Conservation (phyloP, 2,329 filamentous ascomycete genomes). For the Cytospora piceae region DNA sequence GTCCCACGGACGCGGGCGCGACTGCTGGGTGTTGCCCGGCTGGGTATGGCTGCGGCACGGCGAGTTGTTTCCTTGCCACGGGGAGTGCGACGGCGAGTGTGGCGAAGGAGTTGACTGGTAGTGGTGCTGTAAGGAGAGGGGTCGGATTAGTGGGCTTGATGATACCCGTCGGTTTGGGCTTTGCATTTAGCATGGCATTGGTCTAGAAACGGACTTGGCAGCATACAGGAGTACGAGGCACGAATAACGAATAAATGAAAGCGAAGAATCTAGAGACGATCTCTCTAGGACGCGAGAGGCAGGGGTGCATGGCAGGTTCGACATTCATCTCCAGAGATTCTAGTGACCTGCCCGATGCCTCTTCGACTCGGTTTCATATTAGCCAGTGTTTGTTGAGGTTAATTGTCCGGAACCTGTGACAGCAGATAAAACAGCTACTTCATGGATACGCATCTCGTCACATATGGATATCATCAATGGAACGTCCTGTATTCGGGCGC, state of each 20-base stretch:
- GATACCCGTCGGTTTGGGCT: conserved; percentile 24
- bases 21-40: conserved; percentile 83
- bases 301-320: not conserved
- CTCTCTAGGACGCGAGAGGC: not conserved
- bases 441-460: not conserved
- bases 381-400: too few relatives aligned
- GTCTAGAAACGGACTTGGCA: not conserved
- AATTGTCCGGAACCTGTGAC: too few relatives aligned
- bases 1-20: conserved; percentile 57
- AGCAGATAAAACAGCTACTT: not conserved
- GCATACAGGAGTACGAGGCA: conserved; percentile 12
- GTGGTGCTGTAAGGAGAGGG: conserved; percentile 4
- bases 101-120: conserved; percentile 54
- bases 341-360: too few relatives aligned
- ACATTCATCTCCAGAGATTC: too few relatives aligned
- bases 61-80: conserved; percentile 67
- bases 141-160: conserved; percentile 5
- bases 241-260: conserved; percentile 24
- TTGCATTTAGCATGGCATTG: conserved; percentile 22
- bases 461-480: too few relatives aligned
- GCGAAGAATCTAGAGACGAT: conserved; percentile 24
- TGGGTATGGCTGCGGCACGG: conserved; percentile 73
- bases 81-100: conserved; percentile 60
- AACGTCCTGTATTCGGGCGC: not conserved
- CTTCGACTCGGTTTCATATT: too few relatives aligned